These are phyloP conservation scores for Dothidotthia symphoricarpi DNA, from an alignment of 2,329 filamentous ascomycete genomes.

Conservation along the genomic window DNA sequence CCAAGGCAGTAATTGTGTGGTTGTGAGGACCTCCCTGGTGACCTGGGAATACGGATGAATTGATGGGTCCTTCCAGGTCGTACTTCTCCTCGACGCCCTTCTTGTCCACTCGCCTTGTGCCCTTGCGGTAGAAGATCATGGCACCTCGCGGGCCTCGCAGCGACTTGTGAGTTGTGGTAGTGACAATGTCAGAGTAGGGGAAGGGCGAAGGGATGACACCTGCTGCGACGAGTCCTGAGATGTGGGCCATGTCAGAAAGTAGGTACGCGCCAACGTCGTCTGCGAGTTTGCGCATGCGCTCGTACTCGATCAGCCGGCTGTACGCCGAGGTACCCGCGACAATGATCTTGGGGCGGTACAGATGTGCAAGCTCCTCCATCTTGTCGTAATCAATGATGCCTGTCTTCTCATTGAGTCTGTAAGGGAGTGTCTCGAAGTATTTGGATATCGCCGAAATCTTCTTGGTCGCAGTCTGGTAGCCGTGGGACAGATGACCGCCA, in stretches of 20 bases:
- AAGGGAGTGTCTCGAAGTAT: constrained; percentile 99
- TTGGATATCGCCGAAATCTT: constrained; percentile 93
- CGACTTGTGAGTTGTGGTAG: constrained; percentile 98
- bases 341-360: constrained; percentile 95
- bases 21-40: constrained; percentile 99
- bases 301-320: constrained; percentile 96
- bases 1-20: constrained; percentile 96
- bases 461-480: constrained; percentile 86
- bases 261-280: constrained; percentile 93
- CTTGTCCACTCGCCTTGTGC: constrained; percentile 81
- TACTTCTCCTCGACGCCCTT: constrained; percentile 93
- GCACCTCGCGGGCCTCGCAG: constrained; percentile 94
- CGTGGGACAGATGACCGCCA: constrained; percentile 92
- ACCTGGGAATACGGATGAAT: constrained; percentile 98
- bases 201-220: constrained; percentile 94
- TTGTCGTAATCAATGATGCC: constrained; percentile 96
- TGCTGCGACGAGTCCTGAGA: constrained; percentile 91
- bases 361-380: constrained; percentile 81
- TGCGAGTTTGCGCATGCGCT: constrained; percentile 91
- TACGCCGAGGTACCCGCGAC: constrained; percentile 97
- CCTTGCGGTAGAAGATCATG: constrained; percentile 99
- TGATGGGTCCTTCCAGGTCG: constrained; percentile 93
- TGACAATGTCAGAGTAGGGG: constrained; percentile 89
- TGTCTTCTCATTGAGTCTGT: constrained; percentile 83
- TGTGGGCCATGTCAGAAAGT: constrained; percentile 97